Conservation (phyloP, 257 asterid species). For the Gentiana dahurica region DNA sequence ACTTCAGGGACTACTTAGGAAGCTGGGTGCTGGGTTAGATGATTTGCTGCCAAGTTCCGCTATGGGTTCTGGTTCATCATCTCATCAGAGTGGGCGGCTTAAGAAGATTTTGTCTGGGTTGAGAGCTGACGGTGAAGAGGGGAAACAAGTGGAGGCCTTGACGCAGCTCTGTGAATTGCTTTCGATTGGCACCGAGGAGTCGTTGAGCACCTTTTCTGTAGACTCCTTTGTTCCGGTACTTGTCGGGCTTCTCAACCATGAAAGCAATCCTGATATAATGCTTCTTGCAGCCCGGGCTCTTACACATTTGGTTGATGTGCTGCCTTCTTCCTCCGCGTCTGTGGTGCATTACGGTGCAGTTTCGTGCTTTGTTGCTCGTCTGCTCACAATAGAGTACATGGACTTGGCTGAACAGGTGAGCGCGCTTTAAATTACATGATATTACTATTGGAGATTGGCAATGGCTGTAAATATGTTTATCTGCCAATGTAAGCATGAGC, state of each 20-base stretch:
- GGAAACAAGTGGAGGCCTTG: slow-evolving; percentile 89
- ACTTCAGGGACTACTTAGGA: slow-evolving; percentile 82
- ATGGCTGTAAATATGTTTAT: no score
- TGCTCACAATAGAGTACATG: slow-evolving; percentile 95
- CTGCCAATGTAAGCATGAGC: no score
- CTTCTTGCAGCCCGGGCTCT: slow-evolving; percentile 97
- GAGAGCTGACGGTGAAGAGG: slow-evolving; percentile 98
- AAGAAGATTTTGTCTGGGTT: slow-evolving; percentile 89
- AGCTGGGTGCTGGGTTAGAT: slow-evolving; percentile 90
- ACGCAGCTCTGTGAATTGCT: slow-evolving; percentile 95
- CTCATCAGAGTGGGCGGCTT: slow-evolving; percentile 80
- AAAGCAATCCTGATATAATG: slow-evolving; percentile 92
- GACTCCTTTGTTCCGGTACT: slow-evolving; percentile 96
- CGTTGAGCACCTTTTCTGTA: slow-evolving; percentile 85
- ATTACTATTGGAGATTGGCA: no score
- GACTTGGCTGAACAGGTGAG: slow-evolving; percentile 99
- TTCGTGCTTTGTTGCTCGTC: slow-evolving; percentile 82
- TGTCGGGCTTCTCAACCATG: slow-evolving; percentile 87
- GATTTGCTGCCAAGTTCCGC: slow-evolving; percentile 93
- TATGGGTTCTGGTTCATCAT: slow-evolving; percentile 64
- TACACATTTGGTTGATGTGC: slow-evolving; percentile 93
- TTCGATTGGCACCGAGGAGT: slow-evolving; percentile 92
- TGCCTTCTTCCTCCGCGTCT: slow-evolving; percentile 92
- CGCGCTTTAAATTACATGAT: background rate
- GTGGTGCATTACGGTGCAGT: slow-evolving; percentile 99